Evolutionary conservation across 2,329 filamentous ascomycete genomes (phyloP).

Genomic region (Xenoacremonium recifei): DNA sequence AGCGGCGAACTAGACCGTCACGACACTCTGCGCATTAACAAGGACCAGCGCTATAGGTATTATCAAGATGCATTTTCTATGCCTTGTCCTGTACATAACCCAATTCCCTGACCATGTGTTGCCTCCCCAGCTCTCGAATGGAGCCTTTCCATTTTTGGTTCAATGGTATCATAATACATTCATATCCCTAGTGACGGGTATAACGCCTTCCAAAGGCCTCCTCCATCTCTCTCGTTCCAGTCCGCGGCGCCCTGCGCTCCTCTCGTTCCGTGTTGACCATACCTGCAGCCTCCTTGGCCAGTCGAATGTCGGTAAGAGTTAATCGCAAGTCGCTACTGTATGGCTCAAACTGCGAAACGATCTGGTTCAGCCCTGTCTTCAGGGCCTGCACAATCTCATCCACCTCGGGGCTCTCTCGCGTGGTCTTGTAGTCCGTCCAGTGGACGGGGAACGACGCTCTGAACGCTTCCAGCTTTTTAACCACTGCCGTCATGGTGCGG

Average conservation of each 20-base stretch:
- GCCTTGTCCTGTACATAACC: too few species aligned
- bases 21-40: too few species aligned
- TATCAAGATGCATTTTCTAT: too few species aligned
- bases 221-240: slow-evolving; percentile 22
- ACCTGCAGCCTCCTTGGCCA: slow-evolving; percentile 66
- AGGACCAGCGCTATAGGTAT: too few species aligned
- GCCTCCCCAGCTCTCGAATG: background rate
- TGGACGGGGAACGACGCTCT: slow-evolving; percentile 59
- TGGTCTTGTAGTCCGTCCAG: slow-evolving; percentile 73
- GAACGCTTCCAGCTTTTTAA: slow-evolving; percentile 69
- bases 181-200: slow-evolving; percentile 13
- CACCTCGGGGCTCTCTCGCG: slow-evolving; percentile 61
- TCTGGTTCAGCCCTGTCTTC: slow-evolving; percentile 60
- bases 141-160: slow-evolving; percentile 2
- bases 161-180: slow-evolving; percentile 29
- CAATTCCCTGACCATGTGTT: background rate
- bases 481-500: slow-evolving; percentile 66
- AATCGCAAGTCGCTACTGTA: slow-evolving; percentile 72
- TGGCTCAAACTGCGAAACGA: slow-evolving; percentile 70
- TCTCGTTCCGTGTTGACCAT: slow-evolving; percentile 12
- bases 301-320: slow-evolving; percentile 66
- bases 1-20: too few species aligned
- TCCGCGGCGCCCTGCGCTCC: slow-evolving; percentile 13
- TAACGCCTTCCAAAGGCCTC: background rate
- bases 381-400: slow-evolving; percentile 66